Evolutionary conservation across 306 rosid species (phyloP).

Genomic region (Pueraria montana): DNA sequence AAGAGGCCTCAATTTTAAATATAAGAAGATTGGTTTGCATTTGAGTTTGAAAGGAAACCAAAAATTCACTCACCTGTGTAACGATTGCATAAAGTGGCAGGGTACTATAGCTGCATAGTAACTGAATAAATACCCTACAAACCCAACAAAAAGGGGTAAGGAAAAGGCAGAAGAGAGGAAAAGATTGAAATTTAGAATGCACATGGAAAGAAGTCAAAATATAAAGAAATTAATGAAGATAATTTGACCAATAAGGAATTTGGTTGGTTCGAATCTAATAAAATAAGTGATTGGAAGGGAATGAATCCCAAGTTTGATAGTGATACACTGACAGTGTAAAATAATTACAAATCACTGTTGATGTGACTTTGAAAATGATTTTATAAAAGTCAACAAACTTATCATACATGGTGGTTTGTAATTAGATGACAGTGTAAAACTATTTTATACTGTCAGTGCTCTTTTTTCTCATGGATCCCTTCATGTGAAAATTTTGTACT

Average conservation of each 20-base stretch:
- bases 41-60: conserved; percentile 5
- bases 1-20: background rate
- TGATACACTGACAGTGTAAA: too few species aligned
- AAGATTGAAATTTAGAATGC: background rate
- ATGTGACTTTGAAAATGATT: too few species aligned
- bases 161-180: background rate
- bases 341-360: too few species aligned
- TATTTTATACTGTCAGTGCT: too few species aligned
- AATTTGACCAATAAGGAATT: background rate
- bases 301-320: too few species aligned
- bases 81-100: conserved; percentile 87
- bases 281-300: background rate
- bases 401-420: too few species aligned
- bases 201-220: background rate
- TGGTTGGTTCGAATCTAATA: background rate
- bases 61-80: conserved; percentile 70
- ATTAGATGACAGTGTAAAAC: too few species aligned
- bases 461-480: too few species aligned
- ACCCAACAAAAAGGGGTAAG: background rate
- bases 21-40: background rate
- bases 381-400: too few species aligned
- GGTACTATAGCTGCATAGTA: conserved; percentile 86
- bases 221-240: background rate
- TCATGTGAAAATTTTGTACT: background rate
- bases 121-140: conserved; percentile 76